Percentiles rank a stretch among this genome's conserved stretches.
phyloP scores from a whole-genome alignment of 2,329 filamentous ascomycete species.

The Ophiostoma pallidulum region DNA sequence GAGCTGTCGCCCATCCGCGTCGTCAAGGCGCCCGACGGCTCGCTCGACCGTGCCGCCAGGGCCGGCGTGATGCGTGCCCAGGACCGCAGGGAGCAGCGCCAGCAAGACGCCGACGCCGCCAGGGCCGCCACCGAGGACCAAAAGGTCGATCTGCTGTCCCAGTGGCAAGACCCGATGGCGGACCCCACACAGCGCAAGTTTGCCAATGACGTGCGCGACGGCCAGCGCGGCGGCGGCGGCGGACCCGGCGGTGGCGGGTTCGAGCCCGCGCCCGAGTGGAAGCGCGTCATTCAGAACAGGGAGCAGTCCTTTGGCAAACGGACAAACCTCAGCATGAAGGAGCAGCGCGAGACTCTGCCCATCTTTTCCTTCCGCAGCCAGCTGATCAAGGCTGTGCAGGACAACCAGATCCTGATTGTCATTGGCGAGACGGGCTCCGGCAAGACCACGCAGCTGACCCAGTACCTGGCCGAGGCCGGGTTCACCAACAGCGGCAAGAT shows the following conservation, averaged over 20 bases:
- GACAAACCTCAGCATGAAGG: constrained; percentile 85
- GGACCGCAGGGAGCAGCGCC: constrained; percentile 78
- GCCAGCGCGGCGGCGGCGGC: constrained; percentile 35
- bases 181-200: constrained; percentile 78
- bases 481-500: constrained; percentile 82
- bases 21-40: constrained; percentile 96
- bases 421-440: constrained; percentile 96
- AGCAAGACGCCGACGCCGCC: constrained; percentile 74
- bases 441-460: constrained; percentile 93
- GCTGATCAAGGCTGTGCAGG: constrained; percentile 74
- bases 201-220: constrained; percentile 71
- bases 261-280: constrained; percentile 84
- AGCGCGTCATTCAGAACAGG: constrained; percentile 68
- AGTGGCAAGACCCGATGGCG: constrained; percentile 98
- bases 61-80: constrained; percentile 80
- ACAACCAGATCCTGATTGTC: constrained; percentile 89
- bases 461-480: constrained; percentile 87
- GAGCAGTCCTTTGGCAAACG: constrained; percentile 76
- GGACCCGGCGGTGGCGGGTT: background rate
- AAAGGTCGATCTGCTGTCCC: constrained; percentile 74
- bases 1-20: constrained; percentile 93
- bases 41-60: constrained; percentile 93
- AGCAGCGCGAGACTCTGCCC: constrained; percentile 82
- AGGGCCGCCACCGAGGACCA: constrained; percentile 71
- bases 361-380: constrained; percentile 83